Evolutionary conservation across 139 green algal genomes (phyloP), one percentile per base, ranked within the genome.

Genomic region (Diplosphaera chodatii): DNA sequence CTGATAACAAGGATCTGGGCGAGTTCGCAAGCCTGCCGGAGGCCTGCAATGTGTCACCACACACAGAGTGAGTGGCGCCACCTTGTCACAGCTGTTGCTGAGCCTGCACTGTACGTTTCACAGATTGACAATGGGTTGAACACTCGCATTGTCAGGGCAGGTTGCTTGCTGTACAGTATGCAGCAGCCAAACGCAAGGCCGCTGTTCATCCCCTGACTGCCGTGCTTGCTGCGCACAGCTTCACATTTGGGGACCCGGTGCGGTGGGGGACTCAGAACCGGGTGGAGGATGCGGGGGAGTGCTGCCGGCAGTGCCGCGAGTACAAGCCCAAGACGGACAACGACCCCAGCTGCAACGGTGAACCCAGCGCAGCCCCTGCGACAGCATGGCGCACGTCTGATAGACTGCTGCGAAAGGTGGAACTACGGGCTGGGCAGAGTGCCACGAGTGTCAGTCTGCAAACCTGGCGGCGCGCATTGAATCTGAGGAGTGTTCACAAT

Each of bases 241-340:
- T 89, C 31, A 94, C 87, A 86, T 59, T 59, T 59, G 90, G 90
- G 20, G 90, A 94, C 34, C 83, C 87, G 31, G 79, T 96, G 10
- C 79, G 84, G 4, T 90, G 78, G 82, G 90, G 90, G 21, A 69
- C 73, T 0, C 64, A 66, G 0, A 82, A 94, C 73, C 77, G 78
- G 27, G 64, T 66, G 33, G 69, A 74, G 1, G 78, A 71, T 6
- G 74, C 77, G 0, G 81, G 71, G n/a, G 72, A 86, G 30, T 96
- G 90, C 80, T 94, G 88, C 55, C 56, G 77, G 1, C 59, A 73
- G 0, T 94, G 90, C 75, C 21, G 40, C 0, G 73, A 72, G 3
- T 78, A 83, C 68, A 77, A 81, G 69, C 81, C 86, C 0, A 31
- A 62, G 1, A 79, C 27, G 4, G n/a, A 68, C 5, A 76, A 90